Conservation (phyloP, 164 flowering plant species). For the Berberis thunbergii region DNA sequence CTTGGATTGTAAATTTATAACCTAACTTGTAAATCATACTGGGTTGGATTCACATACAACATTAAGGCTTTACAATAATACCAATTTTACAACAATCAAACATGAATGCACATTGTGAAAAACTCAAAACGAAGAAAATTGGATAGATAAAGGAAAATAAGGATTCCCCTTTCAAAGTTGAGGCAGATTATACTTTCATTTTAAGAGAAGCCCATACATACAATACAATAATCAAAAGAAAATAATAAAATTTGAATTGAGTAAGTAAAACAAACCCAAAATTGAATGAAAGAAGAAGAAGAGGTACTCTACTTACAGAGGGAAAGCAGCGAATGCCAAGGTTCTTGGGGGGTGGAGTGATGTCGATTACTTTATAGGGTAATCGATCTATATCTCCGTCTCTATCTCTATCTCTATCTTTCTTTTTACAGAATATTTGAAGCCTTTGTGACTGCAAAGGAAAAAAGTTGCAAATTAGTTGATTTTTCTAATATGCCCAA, state of each 20-base stretch:
- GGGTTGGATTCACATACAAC: too few relatives aligned
- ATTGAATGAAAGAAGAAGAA: not conserved
- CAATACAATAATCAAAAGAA: not conserved
- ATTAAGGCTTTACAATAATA: too few relatives aligned
- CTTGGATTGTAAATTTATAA: too few relatives aligned
- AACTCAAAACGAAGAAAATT: too few relatives aligned
- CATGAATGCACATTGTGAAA: too few relatives aligned
- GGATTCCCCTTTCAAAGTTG: too few relatives aligned
- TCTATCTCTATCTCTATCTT: slow-evolving; percentile 42
- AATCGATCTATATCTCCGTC: slow-evolving; percentile 26
- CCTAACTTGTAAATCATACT: too few relatives aligned
- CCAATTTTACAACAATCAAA: too few relatives aligned
- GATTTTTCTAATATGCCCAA: too few relatives aligned
- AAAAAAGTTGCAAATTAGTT: not conserved
- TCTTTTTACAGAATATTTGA: slow-evolving; percentile 49
- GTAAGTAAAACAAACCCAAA: not conserved
- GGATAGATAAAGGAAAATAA: too few relatives aligned
- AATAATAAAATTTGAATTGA: too few relatives aligned
- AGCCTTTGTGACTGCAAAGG: slow-evolving; percentile 21
- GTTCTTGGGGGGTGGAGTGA: slow-evolving; percentile 77
- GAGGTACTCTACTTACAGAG: slow-evolving; percentile 29
- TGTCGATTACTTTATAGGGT: slow-evolving; percentile 80
- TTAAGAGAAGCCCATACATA: not conserved
- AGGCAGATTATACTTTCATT: too few relatives aligned
- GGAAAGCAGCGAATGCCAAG: slow-evolving; percentile 91